A percentile compares a stretch with the other conserved stretches of the same genome.
Evolutionary conservation across 108 stramenopile genomes (phyloP).

Genomic region (Mediolabrus comicus): DNA sequence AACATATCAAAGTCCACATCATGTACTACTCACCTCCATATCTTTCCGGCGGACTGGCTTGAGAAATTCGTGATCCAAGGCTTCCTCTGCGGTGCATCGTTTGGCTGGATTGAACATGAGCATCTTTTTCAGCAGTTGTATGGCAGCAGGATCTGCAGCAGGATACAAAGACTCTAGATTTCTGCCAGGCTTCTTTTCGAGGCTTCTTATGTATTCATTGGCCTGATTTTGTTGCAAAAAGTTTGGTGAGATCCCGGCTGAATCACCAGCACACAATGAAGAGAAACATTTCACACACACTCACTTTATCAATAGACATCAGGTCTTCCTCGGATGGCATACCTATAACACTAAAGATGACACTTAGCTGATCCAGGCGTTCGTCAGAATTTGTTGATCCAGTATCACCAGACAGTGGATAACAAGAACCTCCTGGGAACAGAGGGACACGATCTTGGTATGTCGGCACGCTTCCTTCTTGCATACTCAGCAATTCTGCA

Average conservation of each 20-base stretch:
- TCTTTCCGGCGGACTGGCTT: conserved; percentile 65
- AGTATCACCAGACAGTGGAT: conserved; percentile 88
- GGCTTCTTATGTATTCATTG: conserved; percentile 78
- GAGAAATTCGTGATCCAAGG: conserved; percentile 91
- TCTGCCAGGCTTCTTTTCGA: conserved; percentile 55
- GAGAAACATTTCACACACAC: neutral
- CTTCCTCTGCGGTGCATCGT: conserved; percentile 90
- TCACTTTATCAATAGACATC: conserved; percentile 65
- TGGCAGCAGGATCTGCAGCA: conserved; percentile 75
- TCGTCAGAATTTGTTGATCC: conserved; percentile 58
- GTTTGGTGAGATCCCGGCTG: neutral
- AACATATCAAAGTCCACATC: neutral
- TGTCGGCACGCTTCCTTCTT: conserved; percentile 88
- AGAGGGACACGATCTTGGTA: conserved; percentile 91
- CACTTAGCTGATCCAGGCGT: conserved; percentile 93
- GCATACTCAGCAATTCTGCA: conserved; percentile 89
- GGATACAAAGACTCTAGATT: conserved; percentile 67
- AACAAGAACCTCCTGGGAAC: conserved; percentile 97
- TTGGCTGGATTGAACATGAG: conserved; percentile 91
- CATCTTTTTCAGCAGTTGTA: conserved; percentile 91
- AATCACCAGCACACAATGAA: neutral
- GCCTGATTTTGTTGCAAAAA: conserved; percentile 7
- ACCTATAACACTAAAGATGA: conserved; percentile 95
- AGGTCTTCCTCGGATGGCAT: conserved; percentile 88
- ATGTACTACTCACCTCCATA: conserved; percentile 56